Evolutionary conservation across 1,284 basidiomycete species (phyloP), one percentile per base, ranked within the genome.

Genomic region (Hortiboletus rubellus): DNA sequence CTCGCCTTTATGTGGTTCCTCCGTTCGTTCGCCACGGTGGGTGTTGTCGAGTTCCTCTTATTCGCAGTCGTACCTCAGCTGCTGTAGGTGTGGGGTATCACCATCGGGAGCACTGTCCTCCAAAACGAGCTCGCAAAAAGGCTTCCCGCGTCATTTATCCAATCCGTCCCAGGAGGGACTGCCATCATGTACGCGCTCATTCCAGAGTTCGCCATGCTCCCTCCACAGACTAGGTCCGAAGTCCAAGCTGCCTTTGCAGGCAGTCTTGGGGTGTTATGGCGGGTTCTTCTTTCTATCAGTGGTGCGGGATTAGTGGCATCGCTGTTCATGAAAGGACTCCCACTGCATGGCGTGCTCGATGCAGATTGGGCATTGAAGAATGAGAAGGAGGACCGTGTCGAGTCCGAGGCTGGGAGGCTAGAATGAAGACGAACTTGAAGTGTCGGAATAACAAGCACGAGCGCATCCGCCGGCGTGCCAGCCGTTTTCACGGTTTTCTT

Each of bases 1-100:
- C 62, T 75, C 14, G 65, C 70, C 1, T 66, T 75, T 47, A 65
- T 69, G 57, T 64, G 66, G 51, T 76, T 73, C 58, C 55, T 69
- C 17, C 70, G 74, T n/a, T 63, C 58, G 22, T 72, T 74, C 37
- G 64, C 65, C 2, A 10, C 31, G 15, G 54, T 58, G 27, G 22
- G 54, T 27, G 15, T 43, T 8, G 8, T 8, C 15, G 15, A n/a
- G 14, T 27, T 37, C 17, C 11, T n/a, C 18, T 37, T n/a, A 12
- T 36, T 22, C 22, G 10, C 8, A 11, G 2, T 18, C 11, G 3
- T 5, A 7, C 7, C 22, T n/a, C 38, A 34, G 24, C 9, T 2
- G 12, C 12, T 30, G 7, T 53, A 74, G 71, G 62, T 66, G 10
- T 74, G 72, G 70, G 73, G 72, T 17, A 47, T 74, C 43, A 65